These are phyloP conservation scores for Pseudocercospora fuligena DNA, from an alignment of 2,329 filamentous ascomycete genomes.

Conservation along the genomic window DNA sequence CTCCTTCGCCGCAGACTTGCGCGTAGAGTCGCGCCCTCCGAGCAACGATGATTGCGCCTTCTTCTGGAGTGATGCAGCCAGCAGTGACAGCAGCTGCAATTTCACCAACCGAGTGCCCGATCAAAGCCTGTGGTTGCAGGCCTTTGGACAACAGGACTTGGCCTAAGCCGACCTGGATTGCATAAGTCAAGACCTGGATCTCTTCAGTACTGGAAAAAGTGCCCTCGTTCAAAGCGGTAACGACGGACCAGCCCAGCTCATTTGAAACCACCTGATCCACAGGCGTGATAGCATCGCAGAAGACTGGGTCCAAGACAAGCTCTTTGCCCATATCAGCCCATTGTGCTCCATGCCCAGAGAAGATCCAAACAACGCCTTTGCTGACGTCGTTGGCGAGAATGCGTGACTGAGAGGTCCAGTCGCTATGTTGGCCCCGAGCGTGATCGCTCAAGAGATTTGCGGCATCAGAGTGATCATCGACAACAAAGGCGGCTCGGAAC, in stretches of 20 bases:
- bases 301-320: constrained; percentile 14
- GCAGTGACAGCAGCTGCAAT: not conserved
- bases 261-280: not conserved
- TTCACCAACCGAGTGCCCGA: not conserved
- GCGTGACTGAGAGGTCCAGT: not conserved
- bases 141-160: not conserved
- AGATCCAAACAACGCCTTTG: constrained; percentile 13
- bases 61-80: not conserved
- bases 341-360: constrained; percentile 34
- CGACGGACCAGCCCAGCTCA: not conserved
- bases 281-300: constrained; percentile 12
- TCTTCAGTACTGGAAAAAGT: not conserved
- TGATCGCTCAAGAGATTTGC: not conserved
- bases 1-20: not conserved
- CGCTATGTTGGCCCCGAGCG: not conserved
- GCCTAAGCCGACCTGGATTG: not conserved
- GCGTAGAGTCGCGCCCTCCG: not conserved
- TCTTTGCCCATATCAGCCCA: constrained; percentile 26
- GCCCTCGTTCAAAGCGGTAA: not conserved
- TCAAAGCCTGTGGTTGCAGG: not conserved
- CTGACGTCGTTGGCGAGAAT: not conserved
- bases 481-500: too few relatives aligned
- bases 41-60: not conserved
- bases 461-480: not conserved
- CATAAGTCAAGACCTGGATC: not conserved